Evolutionary conservation across 495 filamentous ascomycete species (phyloP), one percentile per base, ranked within the genome.

Genomic region (Penicillium angulare): DNA sequence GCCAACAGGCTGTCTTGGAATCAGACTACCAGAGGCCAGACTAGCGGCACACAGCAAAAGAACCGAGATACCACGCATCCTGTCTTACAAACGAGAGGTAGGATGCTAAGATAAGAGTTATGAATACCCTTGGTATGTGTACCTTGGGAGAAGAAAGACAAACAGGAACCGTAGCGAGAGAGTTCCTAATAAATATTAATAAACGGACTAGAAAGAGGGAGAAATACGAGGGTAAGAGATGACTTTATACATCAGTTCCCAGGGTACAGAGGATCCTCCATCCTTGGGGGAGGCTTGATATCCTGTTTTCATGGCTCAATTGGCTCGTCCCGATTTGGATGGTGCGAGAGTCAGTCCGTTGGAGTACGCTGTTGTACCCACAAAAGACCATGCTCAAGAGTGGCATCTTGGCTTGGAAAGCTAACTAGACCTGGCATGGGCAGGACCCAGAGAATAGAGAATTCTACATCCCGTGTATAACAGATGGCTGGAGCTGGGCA

Each of bases 161-260:
- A 18, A 9, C 20, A 57, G 56, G 56, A 60, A 63, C 59, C 53
- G 45, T 60, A 63, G 52, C 60, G 62, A 63, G 46, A 60, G 56
- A 58, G 59, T 48, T 63, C 59, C 62, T 60, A 52, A n/a, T 22
- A 55, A 20, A 21, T 12, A 50, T 43, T 31, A 24, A 29, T 32
- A 44, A 35, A 36, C 18, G 47, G 33, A 49, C n/a, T 34, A 47
- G 34, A 12, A 46, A 48, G 27, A 6, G 21, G 10, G 10, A 15
- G 16, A 40, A 26, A 13, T 15, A 27, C 13, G 52, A 53, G 31
- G 46, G 29, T 22, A 12, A 7, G 13, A 16, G 22, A 13, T n/a
- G 1, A 21, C 22, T 52, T 59, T 59, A 59, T 59, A 59, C 39
- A 18, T 47, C 15, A 46, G 27, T 23, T 17, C 32, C 38, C 17